Percentiles rank a stretch among this genome's conserved stretches.
phyloP scores from a whole-genome alignment of 2,329 filamentous ascomycete genomes.

The Colletotrichum echinochloae region DNA sequence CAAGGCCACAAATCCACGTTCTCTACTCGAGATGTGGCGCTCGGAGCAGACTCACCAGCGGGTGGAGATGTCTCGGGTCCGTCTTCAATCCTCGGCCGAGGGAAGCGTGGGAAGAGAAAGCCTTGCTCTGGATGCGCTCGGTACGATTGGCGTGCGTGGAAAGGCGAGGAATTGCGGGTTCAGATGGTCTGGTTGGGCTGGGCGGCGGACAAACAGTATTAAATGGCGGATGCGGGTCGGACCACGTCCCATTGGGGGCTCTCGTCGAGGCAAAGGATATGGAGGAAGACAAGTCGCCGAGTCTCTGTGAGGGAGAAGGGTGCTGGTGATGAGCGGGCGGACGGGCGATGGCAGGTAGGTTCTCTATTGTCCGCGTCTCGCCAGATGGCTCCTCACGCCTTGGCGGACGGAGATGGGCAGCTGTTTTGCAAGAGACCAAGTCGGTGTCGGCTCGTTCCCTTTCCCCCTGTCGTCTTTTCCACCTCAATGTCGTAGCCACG shows the following conservation, averaged over 20 bases:
- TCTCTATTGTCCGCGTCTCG: slow-evolving; percentile 29
- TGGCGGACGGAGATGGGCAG: slow-evolving; percentile 30
- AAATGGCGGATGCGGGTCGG: slow-evolving; percentile 28
- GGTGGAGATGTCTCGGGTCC: slow-evolving; percentile 37
- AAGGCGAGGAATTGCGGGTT: slow-evolving; percentile 6
- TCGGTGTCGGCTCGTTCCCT: slow-evolving; percentile 12
- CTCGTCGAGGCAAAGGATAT: slow-evolving; percentile 5
- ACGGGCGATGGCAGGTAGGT: slow-evolving; percentile 21
- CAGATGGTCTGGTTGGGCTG: slow-evolving; percentile 17
- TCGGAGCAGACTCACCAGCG: slow-evolving; percentile 30
- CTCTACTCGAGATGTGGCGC: slow-evolving; percentile 38
- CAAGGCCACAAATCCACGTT: slow-evolving; percentile 30
- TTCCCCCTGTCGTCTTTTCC: slow-evolving; percentile 20
- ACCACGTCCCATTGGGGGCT: slow-evolving; percentile 27
- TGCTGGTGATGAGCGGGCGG: slow-evolving; percentile 16
- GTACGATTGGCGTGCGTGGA: slow-evolving; percentile 20
- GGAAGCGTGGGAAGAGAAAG: slow-evolving; percentile 13
- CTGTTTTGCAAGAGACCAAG: slow-evolving; percentile 24
- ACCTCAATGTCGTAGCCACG: slow-evolving; percentile 10
- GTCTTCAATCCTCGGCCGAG: slow-evolving; percentile 30
- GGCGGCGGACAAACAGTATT: slow-evolving; percentile 23
- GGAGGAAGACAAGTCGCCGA: slow-evolving; percentile 3
- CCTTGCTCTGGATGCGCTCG: slow-evolving; percentile 35
- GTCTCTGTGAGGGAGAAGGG: slow-evolving; percentile 2
- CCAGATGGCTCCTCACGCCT: slow-evolving; percentile 12